Evolutionary conservation across 2,329 filamentous ascomycete genomes (phyloP), one percentile per base, ranked within the genome.

Genomic region (Colletotrichum incanum): DNA sequence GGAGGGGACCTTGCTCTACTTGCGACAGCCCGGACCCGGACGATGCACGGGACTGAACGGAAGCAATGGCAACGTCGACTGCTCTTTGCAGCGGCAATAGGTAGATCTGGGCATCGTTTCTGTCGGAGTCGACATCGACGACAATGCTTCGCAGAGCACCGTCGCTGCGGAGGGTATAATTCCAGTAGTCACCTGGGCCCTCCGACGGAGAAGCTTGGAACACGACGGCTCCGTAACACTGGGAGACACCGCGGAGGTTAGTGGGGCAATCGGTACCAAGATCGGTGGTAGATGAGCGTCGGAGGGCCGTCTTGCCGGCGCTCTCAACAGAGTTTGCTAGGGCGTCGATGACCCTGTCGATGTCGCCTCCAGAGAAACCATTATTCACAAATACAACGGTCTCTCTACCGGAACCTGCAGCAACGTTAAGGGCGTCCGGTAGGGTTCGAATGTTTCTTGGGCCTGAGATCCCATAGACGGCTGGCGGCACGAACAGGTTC

Each of bases 151-250:
- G 91, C 69, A 97, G 86, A 0, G 90, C 86, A 45, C 92, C 92
- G 79, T 98, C 95, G 3, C 91, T 91, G 68, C 93, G 87, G 34
- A 98, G 86, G 0, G 94, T 95, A 79, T 98, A 98, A 81, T 96
- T 97, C 95, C 95, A 98, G 55, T 89, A 81, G 1, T 88, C 88
- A 8, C 87, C 88, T 1, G 80, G 74, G 12, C 94, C 94, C 82
- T 96, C 92, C 1, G 82, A 86, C 0, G 94, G 94, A 6, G 94
- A 97, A 0, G 92, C 92, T 65, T 90, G 86, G 83, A 97, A 96
- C 5, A 93, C 89, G 1, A 93, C 88, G 11, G 93, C 94, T 23
- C 89, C 93, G 78, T 92, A 95, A 80, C 94, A 96, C 1, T 82
- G 84, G 16, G 92, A 93, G 1, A 93, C 91, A 23, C 93, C 93